A percentile compares a stretch with the other conserved stretches of the same genome.
These are phyloP conservation scores for Leptodontidium sp. DNA, from an alignment of 2,329 filamentous ascomycete genomes.

Conservation along the genomic window DNA sequence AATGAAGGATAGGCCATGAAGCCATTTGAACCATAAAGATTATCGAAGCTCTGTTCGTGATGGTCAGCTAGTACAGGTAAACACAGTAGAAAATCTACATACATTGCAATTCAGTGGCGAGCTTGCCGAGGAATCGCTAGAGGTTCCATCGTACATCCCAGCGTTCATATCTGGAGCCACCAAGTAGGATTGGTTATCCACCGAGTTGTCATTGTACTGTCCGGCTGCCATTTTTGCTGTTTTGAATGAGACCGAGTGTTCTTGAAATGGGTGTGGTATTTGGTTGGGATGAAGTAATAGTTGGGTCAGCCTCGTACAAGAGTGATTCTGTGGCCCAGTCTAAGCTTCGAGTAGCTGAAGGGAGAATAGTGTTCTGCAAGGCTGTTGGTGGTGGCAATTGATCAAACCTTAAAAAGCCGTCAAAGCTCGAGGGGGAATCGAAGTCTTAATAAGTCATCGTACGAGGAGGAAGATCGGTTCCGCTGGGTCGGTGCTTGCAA, in stretches of 20 bases:
- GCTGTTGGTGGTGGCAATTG: constrained; percentile 23
- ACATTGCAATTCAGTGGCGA: constrained; percentile 45
- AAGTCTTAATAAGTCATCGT: constrained; percentile 25
- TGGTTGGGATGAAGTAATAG: background rate
- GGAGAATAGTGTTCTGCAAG: constrained; percentile 16
- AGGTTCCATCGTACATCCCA: constrained; percentile 44
- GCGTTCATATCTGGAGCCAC: constrained; percentile 40
- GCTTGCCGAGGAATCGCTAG: constrained; percentile 46
- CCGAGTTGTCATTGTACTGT: constrained; percentile 37
- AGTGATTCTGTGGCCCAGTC: constrained; percentile 1
- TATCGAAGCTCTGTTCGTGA: constrained; percentile 39
- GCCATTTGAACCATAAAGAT: constrained; percentile 39
- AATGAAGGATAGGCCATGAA: constrained; percentile 43
- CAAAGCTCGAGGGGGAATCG: constrained; percentile 25
- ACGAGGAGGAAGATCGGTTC: constrained; percentile 13
- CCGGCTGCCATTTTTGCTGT: constrained; percentile 38
- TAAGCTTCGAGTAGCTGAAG: constrained; percentile 8
- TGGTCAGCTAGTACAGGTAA: constrained; percentile 17
- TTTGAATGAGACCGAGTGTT: background rate
- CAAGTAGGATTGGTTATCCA: constrained; percentile 37
- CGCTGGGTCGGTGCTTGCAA: constrained; percentile 4
- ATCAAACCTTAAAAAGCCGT: constrained; percentile 17
- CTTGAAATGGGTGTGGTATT: background rate
- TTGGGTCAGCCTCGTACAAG: background rate
- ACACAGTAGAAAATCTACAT: constrained; percentile 22